Conservation (phyloP, 2,329 filamentous ascomycete species). For the Pestalotiopsis sp. region DNA sequence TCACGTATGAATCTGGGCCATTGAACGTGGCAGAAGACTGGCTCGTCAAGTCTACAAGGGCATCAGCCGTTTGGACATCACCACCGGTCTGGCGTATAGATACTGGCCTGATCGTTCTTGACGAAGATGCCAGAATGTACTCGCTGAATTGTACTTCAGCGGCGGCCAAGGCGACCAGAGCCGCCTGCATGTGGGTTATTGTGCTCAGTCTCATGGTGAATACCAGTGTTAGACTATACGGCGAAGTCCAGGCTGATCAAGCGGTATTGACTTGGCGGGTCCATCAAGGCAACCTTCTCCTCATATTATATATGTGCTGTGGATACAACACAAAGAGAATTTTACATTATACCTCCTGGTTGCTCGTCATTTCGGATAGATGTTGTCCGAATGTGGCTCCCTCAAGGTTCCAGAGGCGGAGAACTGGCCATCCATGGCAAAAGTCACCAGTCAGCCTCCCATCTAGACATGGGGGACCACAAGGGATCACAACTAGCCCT, state of each 20-base stretch:
- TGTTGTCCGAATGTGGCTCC: neutral
- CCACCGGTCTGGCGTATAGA: slow-evolving; percentile 4
- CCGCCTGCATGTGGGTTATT: neutral
- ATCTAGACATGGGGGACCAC: neutral
- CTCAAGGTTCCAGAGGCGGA: neutral
- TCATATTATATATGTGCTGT: neutral
- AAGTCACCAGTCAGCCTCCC: neutral
- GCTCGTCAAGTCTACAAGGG: neutral
- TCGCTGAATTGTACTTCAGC: slow-evolving; percentile 1
- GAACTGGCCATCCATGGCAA: neutral
- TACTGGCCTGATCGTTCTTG: neutral
- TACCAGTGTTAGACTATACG: too few species aligned
- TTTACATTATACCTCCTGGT: neutral
- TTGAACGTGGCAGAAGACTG: neutral
- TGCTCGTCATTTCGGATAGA: neutral
- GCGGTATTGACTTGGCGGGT: neutral
- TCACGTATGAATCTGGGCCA: slow-evolving; percentile 1
- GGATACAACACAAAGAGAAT: neutral
- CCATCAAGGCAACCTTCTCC: neutral
- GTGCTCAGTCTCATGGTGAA: slow-evolving; percentile 1
- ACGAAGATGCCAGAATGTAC: slow-evolving; percentile 6
- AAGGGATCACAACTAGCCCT: neutral
- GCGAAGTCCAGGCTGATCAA: neutral
- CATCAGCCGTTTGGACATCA: neutral
- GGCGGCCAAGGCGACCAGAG: neutral